Percentiles rank a stretch among this genome's conserved stretches.
Conservation (phyloP, 805 yeast genomes). For the Cyberlindnera saturnus region DNA sequence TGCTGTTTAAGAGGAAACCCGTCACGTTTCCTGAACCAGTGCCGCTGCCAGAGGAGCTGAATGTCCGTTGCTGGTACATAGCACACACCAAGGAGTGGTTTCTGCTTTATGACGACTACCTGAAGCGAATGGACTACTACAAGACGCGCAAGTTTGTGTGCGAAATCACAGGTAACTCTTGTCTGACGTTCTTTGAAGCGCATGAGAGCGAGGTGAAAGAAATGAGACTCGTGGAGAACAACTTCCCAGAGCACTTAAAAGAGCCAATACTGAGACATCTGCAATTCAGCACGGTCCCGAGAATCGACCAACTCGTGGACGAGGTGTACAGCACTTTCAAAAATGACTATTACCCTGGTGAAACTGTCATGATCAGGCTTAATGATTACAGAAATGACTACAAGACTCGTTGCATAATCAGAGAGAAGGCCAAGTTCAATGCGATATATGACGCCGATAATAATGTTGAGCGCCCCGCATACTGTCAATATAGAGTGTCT, state of each 20-base stretch:
- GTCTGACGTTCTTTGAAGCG: slow-evolving; percentile 88
- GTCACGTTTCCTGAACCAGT: slow-evolving; percentile 56
- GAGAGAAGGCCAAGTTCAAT: slow-evolving; percentile 82
- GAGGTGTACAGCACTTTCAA: slow-evolving; percentile 74
- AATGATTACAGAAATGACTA: slow-evolving; percentile 24
- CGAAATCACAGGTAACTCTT: slow-evolving; percentile 91
- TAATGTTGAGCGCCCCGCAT: slow-evolving; percentile 41
- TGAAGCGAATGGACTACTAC: slow-evolving; percentile 67
- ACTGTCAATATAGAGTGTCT: slow-evolving; percentile 66
- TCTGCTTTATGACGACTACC: slow-evolving; percentile 64
- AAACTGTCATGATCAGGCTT: slow-evolving; percentile 56
- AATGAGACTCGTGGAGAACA: slow-evolving; percentile 59
- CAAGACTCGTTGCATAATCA: slow-evolving; percentile 43
- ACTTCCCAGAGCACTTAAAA: slow-evolving; percentile 85
- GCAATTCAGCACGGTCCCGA: slow-evolving; percentile 73
- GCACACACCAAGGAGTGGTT: slow-evolving; percentile 90
- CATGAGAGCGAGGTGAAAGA: slow-evolving; percentile 64
- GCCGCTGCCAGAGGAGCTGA: slow-evolving; percentile 46
- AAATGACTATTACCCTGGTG: slow-evolving; percentile 88
- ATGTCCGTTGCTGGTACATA: slow-evolving; percentile 71
- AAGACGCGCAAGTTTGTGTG: slow-evolving; percentile 79
- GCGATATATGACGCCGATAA: slow-evolving; percentile 29
- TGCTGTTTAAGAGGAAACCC: slow-evolving; percentile 67
- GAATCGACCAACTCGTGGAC: slow-evolving; percentile 85
- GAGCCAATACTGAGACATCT: slow-evolving; percentile 86